These are phyloP conservation scores for Xerocomus nothofagi DNA, from an alignment of 1,284 basidiomycete species.

Conservation along the genomic window DNA sequence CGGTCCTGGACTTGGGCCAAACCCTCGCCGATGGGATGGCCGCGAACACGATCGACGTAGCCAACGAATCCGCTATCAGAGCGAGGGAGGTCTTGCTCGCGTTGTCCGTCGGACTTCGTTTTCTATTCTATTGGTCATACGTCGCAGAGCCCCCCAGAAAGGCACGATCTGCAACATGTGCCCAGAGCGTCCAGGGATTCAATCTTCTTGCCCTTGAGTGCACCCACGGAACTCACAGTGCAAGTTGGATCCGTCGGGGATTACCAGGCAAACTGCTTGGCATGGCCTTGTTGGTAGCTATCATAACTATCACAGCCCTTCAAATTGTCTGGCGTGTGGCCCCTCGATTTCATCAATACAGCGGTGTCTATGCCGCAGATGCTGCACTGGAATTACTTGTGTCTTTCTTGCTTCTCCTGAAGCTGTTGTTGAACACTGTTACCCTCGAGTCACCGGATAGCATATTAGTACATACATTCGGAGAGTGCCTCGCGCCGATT, in stretches of 20 bases:
- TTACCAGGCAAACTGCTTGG: constrained; percentile 51
- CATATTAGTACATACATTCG: constrained; percentile 37
- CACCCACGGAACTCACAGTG: constrained; percentile 45
- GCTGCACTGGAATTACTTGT: constrained; percentile 56
- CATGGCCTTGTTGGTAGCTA: constrained; percentile 46
- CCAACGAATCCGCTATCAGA: constrained; percentile 41
- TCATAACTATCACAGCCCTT: constrained; percentile 49
- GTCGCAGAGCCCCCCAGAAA: constrained; percentile 56
- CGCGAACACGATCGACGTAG: constrained; percentile 25
- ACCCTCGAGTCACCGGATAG: constrained; percentile 37
- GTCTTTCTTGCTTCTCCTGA: constrained; percentile 60
- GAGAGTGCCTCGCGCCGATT: constrained; percentile 53
- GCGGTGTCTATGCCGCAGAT: constrained; percentile 57
- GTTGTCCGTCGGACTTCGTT: constrained; percentile 56
- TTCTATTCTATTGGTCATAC: constrained; percentile 68
- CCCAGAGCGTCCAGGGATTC: constrained; percentile 15
- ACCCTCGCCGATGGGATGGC: constrained; percentile 44
- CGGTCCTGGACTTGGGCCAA: constrained; percentile 63
- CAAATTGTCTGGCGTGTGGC: constrained; percentile 66
- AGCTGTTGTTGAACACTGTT: constrained; percentile 58
- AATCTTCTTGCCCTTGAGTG: constrained; percentile 21
- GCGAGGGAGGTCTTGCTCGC: constrained; percentile 61
- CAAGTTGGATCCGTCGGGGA: constrained; percentile 66
- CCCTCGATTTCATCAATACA: constrained; percentile 42
- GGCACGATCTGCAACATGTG: constrained; percentile 33